Evolutionary conservation across 2,329 filamentous ascomycete species (phyloP).

Genomic region (Ambrosiella xylebori): DNA sequence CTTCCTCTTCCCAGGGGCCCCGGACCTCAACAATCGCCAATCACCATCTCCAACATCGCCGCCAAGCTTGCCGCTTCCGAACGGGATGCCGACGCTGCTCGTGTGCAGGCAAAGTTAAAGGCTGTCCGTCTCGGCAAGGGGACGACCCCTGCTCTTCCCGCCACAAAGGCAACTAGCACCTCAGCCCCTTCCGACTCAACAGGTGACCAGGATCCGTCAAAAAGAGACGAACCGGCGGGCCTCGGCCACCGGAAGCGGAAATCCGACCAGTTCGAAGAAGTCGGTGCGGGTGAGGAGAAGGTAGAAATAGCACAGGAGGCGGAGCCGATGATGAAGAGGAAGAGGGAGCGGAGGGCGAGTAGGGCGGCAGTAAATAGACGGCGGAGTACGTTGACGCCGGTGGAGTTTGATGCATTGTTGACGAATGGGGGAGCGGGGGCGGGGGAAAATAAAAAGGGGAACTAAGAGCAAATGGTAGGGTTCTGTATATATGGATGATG

Average conservation of each 20-base stretch:
- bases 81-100: constrained; percentile 44
- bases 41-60: constrained; percentile 44
- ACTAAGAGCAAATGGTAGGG: neutral
- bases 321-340: constrained; percentile 24
- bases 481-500: neutral
- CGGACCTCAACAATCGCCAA: constrained; percentile 33
- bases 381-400: constrained; percentile 52
- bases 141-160: neutral
- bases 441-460: neutral
- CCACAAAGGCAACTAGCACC: neutral
- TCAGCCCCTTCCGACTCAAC: neutral
- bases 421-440: neutral
- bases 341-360: constrained; percentile 34
- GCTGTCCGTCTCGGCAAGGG: constrained; percentile 28
- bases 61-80: constrained; percentile 48
- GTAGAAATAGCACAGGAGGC: constrained; percentile 1
- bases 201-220: constrained; percentile 22
- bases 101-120: constrained; percentile 44
- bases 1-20: constrained; percentile 22
- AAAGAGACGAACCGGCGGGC: constrained; percentile 17
- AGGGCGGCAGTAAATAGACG: constrained; percentile 45
- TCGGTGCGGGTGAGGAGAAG: constrained; percentile 12
- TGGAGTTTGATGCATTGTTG: constrained; percentile 41
- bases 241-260: constrained; percentile 14
- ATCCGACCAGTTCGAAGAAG: constrained; percentile 10